phyloP scores from a whole-genome alignment of 345 rosid genomes.

The Hevea brasiliensis region DNA sequence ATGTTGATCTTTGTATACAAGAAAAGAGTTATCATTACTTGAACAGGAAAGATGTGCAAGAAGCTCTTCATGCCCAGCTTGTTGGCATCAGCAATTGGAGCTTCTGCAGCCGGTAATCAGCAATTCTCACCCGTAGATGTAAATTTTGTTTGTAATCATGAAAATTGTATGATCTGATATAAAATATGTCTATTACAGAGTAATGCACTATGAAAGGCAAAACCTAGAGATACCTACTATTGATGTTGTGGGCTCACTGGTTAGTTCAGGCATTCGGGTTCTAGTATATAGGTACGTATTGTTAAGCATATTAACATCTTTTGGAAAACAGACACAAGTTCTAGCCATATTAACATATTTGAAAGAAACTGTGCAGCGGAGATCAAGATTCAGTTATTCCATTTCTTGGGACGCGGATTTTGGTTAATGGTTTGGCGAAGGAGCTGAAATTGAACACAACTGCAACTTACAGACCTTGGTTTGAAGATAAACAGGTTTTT shows the following conservation, averaged over 20 bases:
- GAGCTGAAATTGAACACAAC: constrained; percentile 14
- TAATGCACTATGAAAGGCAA: constrained; percentile 1
- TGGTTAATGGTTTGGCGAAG: constrained; percentile 7
- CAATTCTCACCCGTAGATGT: neutral
- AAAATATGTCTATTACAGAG: constrained; percentile 10
- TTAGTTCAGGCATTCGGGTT: constrained; percentile 22
- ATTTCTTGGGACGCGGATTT: constrained; percentile 18
- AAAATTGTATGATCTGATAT: too few relatives aligned
- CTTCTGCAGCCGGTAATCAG: constrained; percentile 19
- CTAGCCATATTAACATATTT: neutral
- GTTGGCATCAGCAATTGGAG: constrained; percentile 22
- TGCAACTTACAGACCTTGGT: constrained; percentile 15
- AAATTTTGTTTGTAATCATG: neutral
- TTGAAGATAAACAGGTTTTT: constrained; percentile 23
- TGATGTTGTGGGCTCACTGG: constrained; percentile 21
- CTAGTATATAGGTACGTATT: constrained; percentile 18
- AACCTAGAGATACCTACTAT: constrained; percentile 24
- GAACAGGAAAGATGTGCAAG: constrained; percentile 26
- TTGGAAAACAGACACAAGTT: too few relatives aligned
- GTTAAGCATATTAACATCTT: too few relatives aligned
- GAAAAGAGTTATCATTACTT: constrained; percentile 5
- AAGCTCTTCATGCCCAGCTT: constrained; percentile 28
- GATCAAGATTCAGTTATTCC: constrained; percentile 28
- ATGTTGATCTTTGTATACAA: constrained; percentile 22
- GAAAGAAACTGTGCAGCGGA: constrained; percentile 14